Conservation (phyloP, 768 basidiomycete genomes). For the Trametes meyenii region DNA sequence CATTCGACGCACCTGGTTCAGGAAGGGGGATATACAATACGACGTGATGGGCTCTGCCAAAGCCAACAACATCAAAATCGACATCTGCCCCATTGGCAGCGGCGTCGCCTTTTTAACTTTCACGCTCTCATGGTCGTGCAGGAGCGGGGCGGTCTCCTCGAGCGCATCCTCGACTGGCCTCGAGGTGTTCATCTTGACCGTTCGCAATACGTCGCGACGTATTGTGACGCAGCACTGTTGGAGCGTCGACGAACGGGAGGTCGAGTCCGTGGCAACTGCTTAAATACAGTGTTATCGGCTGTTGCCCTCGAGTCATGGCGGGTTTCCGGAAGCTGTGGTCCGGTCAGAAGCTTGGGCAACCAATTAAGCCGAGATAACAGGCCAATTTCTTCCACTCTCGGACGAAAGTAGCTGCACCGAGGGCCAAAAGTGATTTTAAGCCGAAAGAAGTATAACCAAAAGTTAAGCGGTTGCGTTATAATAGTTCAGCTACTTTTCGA, state of each 20-base stretch:
- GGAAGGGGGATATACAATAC: constrained; percentile 51
- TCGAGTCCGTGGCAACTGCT: too few relatives aligned
- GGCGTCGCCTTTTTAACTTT: constrained; percentile 36
- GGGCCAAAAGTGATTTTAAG: too few relatives aligned
- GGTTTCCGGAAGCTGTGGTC: too few relatives aligned
- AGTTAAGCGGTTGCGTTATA: too few relatives aligned
- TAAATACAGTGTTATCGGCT: too few relatives aligned
- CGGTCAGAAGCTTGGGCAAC: too few relatives aligned
- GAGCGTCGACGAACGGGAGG: not conserved
- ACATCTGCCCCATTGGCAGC: constrained; percentile 49
- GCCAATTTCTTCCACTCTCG: too few relatives aligned
- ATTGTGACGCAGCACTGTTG: not conserved
- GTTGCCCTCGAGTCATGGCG: too few relatives aligned
- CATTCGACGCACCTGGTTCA: constrained; percentile 43
- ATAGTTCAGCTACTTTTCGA: too few relatives aligned
- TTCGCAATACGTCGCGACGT: not conserved
- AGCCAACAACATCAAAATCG: constrained; percentile 44
- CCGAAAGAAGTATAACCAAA: too few relatives aligned
- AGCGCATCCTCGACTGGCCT: constrained; percentile 1
- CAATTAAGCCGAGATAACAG: too few relatives aligned
- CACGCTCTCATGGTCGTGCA: not conserved
- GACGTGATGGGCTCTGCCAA: constrained; percentile 52
- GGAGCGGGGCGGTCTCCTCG: not conserved
- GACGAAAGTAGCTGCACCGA: too few relatives aligned
- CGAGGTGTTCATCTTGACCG: not conserved